Base-by-base conservation (phyloP, 163 green algal genomes). In the Coccomyxa subellipsoidea region DNA sequence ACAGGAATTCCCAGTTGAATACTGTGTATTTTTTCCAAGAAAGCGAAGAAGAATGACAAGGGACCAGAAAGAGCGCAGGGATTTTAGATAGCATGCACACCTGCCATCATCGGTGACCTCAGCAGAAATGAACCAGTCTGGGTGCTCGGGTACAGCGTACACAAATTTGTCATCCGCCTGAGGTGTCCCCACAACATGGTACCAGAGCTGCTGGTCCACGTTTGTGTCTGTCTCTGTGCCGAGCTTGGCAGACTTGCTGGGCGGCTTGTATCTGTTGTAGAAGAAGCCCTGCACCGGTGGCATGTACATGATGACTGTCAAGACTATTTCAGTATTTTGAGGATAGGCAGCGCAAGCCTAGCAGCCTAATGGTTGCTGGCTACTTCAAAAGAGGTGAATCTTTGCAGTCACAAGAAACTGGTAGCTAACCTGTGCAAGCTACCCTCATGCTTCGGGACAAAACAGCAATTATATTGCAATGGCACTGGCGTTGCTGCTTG, bases 261-360 rank as follows among this genome's bases (percentile, higher is more conserved):
- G 88, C 75, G 90, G 72, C 7, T 84, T 69, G 54, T 90, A 94
- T 36, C 87, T 88, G 86, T 93, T 94, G 88, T 98, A 98, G 88
- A 98, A 97, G 84, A 98, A 96, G 23, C 94, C 95, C 76, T 91
- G 87, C n/a, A 40, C 72, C 29, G n/a, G 47, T 59, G 47, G n/a
- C 47, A 5, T 59, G 3, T 27, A 8, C 47, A 59, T n/a, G 47
- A 18, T 59, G 47, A 27, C 5, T 54, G 39, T 23, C 21, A 18
- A 59, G 47, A 59, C 21, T 18, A 1, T 10, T 10, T 54, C 8
- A 8, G 40, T 54, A n/a, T n/a, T n/a, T n/a, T n/a, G n/a, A n/a
- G n/a, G n/a, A n/a, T n/a, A n/a, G n/a, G n/a, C n/a, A n/a, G n/a
- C n/a, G n/a, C n/a, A n/a, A n/a, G n/a, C n/a, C n/a, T n/a, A n/a